A percentile compares a stretch with the other conserved stretches of the same genome.
Conservation (phyloP, 768 basidiomycete species). For the Rhizopogon rudus region DNA sequence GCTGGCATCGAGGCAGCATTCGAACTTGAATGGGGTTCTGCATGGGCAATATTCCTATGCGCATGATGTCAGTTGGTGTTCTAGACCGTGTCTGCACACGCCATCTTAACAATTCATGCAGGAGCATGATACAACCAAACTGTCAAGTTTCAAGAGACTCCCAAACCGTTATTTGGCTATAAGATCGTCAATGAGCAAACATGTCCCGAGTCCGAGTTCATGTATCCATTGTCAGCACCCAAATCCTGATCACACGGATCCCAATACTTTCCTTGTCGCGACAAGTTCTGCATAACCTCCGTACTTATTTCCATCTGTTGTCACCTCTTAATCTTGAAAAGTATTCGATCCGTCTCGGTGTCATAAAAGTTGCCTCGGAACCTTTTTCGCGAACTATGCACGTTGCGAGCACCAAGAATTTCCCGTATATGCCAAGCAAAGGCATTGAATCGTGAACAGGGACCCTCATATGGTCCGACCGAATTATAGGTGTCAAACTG, state of each 20-base stretch:
- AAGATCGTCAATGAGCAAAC: constrained; percentile 17
- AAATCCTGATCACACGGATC: neutral
- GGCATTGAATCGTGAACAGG: neutral
- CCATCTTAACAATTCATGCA: constrained; percentile 30
- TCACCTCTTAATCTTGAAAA: constrained; percentile 19
- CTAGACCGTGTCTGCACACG: constrained; percentile 15
- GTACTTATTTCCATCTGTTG: constrained; percentile 12
- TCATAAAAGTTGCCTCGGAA: neutral
- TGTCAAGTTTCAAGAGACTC: constrained; percentile 20
- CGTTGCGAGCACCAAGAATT: neutral
- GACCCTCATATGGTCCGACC: neutral
- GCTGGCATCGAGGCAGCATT: no score
- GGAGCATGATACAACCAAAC: constrained; percentile 24
- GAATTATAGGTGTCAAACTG: no score
- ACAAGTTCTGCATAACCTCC: constrained; percentile 9
- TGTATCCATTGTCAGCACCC: neutral
- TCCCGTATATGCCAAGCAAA: neutral
- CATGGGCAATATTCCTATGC: constrained; percentile 24
- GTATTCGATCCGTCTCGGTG: constrained; percentile 18
- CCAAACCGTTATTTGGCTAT: constrained; percentile 14
- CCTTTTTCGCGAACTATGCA: neutral
- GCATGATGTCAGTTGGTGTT: constrained; percentile 10
- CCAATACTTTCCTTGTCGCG: neutral
- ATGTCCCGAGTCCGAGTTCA: constrained; percentile 1
- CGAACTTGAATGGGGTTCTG: constrained; percentile 2